phyloP scores from a whole-genome alignment of 148 eudicot genomes.

The Camellia japonica region DNA sequence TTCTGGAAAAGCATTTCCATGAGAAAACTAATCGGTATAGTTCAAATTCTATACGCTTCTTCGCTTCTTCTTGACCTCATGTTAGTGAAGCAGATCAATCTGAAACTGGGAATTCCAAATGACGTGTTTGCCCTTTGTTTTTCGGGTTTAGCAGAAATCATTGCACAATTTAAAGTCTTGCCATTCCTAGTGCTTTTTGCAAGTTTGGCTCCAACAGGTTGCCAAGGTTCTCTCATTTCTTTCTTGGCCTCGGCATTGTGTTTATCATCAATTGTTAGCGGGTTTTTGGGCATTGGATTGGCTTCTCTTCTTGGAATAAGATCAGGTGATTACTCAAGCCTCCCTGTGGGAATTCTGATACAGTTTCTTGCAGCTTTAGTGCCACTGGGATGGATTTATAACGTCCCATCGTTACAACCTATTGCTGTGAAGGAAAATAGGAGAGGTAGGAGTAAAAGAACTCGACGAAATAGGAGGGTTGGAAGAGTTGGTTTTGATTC shows the following conservation, averaged over 20 bases:
- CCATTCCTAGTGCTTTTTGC: constrained; percentile 87
- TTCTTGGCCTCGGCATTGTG: constrained; percentile 80
- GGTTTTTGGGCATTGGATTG: constrained; percentile 74
- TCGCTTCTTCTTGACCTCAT: constrained; percentile 78
- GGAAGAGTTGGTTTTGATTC: constrained; percentile 50
- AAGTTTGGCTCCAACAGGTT: constrained; percentile 77
- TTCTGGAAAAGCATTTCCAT: constrained; percentile 54
- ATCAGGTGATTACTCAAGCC: constrained; percentile 52
- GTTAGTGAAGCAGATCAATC: constrained; percentile 64
- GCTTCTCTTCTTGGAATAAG: constrained; percentile 70
- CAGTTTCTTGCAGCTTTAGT: constrained; percentile 73
- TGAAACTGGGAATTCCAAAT: constrained; percentile 60
- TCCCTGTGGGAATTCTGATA: constrained; percentile 60
- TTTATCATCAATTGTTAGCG: constrained; percentile 68
- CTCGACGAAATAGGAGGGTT: constrained; percentile 47
- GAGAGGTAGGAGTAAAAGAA: constrained; percentile 51
- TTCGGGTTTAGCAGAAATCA: constrained; percentile 76
- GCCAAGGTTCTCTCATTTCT: constrained; percentile 87
- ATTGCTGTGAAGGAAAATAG: constrained; percentile 39
- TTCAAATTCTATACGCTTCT: constrained; percentile 62
- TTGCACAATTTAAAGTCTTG: constrained; percentile 67
- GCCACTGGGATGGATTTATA: constrained; percentile 63
- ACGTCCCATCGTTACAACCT: constrained; percentile 37
- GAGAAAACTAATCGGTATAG: constrained; percentile 46
- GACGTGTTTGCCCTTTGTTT: constrained; percentile 65